A percentile compares a stretch with the other conserved stretches of the same genome.
Evolutionary conservation across 208 protist species (phyloP).

Genomic region (Phytomonas sp.): DNA sequence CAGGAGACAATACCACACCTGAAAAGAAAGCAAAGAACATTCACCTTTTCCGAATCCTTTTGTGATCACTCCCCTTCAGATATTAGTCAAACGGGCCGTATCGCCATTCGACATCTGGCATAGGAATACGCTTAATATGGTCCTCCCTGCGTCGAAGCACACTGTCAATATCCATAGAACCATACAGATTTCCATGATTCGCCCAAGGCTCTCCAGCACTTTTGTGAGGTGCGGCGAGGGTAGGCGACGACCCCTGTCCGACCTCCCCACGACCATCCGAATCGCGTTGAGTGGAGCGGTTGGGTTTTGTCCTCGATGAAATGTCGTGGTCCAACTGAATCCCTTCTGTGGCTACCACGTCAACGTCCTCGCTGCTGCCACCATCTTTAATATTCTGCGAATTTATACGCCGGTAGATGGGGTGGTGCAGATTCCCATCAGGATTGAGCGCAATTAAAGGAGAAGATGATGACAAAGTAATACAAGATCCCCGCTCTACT

Average conservation of each 20-base stretch:
- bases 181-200: not conserved
- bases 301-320: not conserved
- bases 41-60: not conserved
- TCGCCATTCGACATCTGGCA: conserved; percentile 49
- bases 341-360: conserved; percentile 13
- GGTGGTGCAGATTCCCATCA: conserved; percentile 22
- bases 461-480: not conserved
- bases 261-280: not conserved
- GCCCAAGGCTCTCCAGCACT: not conserved
- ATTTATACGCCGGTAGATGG: conserved; percentile 38
- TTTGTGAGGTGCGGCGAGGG: not conserved
- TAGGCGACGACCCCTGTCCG: not conserved
- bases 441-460: conserved; percentile 17
- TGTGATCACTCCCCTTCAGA: not conserved
- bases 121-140: conserved; percentile 41
- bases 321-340: conserved; percentile 10
- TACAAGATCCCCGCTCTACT: not conserved
- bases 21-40: not conserved
- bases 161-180: conserved; percentile 18
- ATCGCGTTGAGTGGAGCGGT: not conserved
- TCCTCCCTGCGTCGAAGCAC: conserved; percentile 14
- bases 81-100: conserved; percentile 21
- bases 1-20: not conserved
- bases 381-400: conserved; percentile 15
- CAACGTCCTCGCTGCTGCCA: conserved; percentile 8